Evolutionary conservation across 1,139 yeast genomes (phyloP), one percentile per base, ranked within the genome.

Genomic region (Yamadazyma conglobata): DNA sequence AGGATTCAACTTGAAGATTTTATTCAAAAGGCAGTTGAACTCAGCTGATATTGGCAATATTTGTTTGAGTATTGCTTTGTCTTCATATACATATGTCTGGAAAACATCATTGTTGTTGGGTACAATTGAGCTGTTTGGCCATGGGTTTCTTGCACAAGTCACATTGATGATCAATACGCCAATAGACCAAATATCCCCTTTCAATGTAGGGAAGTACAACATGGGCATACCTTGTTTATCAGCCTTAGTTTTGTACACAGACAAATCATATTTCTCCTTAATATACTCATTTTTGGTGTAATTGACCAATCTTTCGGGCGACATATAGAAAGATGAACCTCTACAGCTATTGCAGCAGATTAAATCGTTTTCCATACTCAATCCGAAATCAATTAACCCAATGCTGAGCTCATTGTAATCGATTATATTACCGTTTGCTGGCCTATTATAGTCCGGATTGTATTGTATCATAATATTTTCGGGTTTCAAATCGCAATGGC

Each of bases 401-500:
- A 86, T 58, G 25, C 68, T 70, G 15, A 74, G 57, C 31, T 86
- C 86, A 34, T 70, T 60, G 37, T 78, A 73, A 31, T 79, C 70
- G 17, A 67, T 44, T 8, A 64, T 47, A 8, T 31, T 26, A 3
- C 29, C 25, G n/a, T 24, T 16, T 4, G 24, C 19, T 12, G 25
- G 28, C 30, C 67, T 46, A 22, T 34, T 40, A 42, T 64, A 60
- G 27, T 47, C 30, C 4, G 48, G 50, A 36, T 64, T 54, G 39
- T 59, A 64, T 14, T 48, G 47, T 10, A 82, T 78, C 63, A 88
- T 64, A 27, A 88, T 73, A 52, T 88, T 88, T 56, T 88, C 96
- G 1, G 96, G 96, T 56, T 88, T 91, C 45, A 88, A 70, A 54
- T 88, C 96, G 56, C 96, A 88, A 52, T 88, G 96, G 48, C 73